Percentiles rank a stretch among this genome's conserved stretches.
Evolutionary conservation across 2,329 filamentous ascomycete genomes (phyloP).

Genomic region (Diaporthe australafricana): DNA sequence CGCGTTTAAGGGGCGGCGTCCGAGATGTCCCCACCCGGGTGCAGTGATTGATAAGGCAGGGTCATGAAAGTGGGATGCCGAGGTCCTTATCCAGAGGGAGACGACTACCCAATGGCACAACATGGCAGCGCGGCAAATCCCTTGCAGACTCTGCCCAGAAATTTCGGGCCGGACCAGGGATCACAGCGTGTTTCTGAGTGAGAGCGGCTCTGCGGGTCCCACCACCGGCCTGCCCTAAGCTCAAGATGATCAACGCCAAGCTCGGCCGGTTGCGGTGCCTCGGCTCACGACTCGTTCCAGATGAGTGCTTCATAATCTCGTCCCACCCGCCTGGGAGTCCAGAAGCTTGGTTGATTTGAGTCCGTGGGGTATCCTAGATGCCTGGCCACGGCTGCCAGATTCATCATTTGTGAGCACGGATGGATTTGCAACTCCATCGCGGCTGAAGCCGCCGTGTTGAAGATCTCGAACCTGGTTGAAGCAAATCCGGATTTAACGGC

Average conservation of each 20-base stretch:
- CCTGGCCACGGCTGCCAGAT: background rate
- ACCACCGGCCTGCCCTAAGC: background rate
- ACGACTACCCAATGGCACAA: conserved; percentile 9
- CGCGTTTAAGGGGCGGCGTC: conserved; percentile 11
- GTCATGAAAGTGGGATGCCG: conserved; percentile 28
- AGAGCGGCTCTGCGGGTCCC: conserved; percentile 35
- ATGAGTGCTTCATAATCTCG: conserved; percentile 3
- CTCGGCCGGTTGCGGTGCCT: conserved; percentile 1
- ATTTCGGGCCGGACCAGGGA: conserved; percentile 15
- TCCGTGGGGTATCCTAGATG: background rate
- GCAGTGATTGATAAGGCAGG: conserved; percentile 25
- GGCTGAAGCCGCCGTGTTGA: background rate
- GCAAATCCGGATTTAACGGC: background rate
- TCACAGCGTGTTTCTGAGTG: conserved; percentile 8
- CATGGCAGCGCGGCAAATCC: conserved; percentile 20
- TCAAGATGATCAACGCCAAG: conserved; percentile 22
- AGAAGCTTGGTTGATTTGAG: background rate
- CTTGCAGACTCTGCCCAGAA: conserved; percentile 26
- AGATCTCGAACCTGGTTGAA: background rate
- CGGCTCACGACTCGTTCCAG: conserved; percentile 12
- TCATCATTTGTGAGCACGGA: conserved; percentile 6
- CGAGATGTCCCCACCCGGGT: conserved; percentile 9
- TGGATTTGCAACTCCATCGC: background rate
- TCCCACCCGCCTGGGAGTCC: conserved; percentile 1
- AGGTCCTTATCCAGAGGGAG: conserved; percentile 3